phyloP scores from a whole-genome alignment of 306 rosid genomes.

The Pyrus bretschneideri region DNA sequence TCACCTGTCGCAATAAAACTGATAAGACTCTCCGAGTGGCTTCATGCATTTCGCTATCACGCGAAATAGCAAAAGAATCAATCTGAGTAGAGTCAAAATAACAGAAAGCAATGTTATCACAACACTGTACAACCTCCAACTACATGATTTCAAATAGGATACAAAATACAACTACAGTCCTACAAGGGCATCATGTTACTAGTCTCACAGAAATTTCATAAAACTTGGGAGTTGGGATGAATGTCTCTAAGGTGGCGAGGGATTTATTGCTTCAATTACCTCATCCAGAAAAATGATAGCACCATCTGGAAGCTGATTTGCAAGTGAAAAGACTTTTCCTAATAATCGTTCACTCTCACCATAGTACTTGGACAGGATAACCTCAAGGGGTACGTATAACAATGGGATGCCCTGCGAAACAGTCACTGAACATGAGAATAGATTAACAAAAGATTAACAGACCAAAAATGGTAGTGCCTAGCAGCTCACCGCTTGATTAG shows the following conservation, averaged over 20 bases:
- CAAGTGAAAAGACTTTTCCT: constrained; percentile 77
- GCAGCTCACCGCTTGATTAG: constrained; percentile 72
- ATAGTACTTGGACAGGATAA: constrained; percentile 69
- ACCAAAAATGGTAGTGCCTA: constrained; percentile 16
- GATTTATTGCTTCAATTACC: constrained; percentile 36
- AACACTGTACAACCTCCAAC: background rate
- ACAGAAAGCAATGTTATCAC: background rate
- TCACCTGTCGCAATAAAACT: constrained; percentile 51
- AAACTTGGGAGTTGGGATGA: background rate
- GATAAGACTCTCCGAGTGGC: constrained; percentile 83
- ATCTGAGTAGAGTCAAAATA: constrained; percentile 28
- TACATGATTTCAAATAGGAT: background rate
- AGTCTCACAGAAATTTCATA: background rate
- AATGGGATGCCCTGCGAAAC: constrained; percentile 71
- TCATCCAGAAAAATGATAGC: constrained; percentile 86
- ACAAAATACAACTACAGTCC: background rate
- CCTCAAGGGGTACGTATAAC: constrained; percentile 86
- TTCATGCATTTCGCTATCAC: constrained; percentile 83
- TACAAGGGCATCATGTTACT: background rate
- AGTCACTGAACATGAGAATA: background rate
- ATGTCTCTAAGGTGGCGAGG: background rate
- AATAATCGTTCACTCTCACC: constrained; percentile 89
- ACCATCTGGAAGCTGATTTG: constrained; percentile 63
- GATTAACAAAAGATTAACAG: background rate
- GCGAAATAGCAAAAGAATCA: constrained; percentile 79